Evolutionary conservation across 2,329 filamentous ascomycete genomes (phyloP).

Genomic region (Fusarium longipes): DNA sequence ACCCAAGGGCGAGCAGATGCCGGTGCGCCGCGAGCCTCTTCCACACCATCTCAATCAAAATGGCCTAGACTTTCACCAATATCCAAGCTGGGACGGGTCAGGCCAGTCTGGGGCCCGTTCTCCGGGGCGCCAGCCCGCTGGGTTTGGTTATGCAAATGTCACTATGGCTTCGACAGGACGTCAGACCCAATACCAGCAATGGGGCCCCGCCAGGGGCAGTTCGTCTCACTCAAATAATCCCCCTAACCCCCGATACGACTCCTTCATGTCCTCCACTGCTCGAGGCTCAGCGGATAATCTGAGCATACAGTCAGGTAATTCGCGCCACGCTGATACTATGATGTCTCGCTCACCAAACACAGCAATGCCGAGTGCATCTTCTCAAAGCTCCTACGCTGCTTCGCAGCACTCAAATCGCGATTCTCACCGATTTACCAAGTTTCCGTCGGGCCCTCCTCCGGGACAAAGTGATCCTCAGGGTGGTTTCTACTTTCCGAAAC

Average conservation of each 20-base stretch:
- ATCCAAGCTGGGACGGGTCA: slow-evolving; percentile 75
- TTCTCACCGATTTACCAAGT: slow-evolving; percentile 68
- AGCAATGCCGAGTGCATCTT: slow-evolving; percentile 66
- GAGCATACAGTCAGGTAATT: slow-evolving; percentile 68
- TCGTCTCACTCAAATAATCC: slow-evolving; percentile 61
- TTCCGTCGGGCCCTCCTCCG: slow-evolving; percentile 53
- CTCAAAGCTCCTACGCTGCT: slow-evolving; percentile 64
- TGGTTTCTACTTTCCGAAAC: slow-evolving; percentile 73
- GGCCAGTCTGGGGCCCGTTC: slow-evolving; percentile 64
- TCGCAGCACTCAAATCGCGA: slow-evolving; percentile 55
- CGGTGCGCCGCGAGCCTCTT: slow-evolving; percentile 75
- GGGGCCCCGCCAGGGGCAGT: slow-evolving; percentile 69
- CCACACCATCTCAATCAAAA: slow-evolving; percentile 87
- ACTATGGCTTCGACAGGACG: slow-evolving; percentile 79
- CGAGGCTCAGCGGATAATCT: slow-evolving; percentile 66
- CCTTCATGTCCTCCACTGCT: slow-evolving; percentile 68
- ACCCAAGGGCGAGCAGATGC: slow-evolving; percentile 72
- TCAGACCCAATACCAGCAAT: slow-evolving; percentile 81
- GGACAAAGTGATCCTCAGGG: slow-evolving; percentile 56
- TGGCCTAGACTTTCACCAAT: slow-evolving; percentile 86
- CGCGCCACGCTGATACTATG: slow-evolving; percentile 55
- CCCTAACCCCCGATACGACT: slow-evolving; percentile 72
- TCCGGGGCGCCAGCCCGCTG: slow-evolving; percentile 69
- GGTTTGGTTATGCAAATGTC: slow-evolving; percentile 64
- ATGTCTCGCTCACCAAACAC: slow-evolving; percentile 50